Percentiles rank a stretch among this genome's conserved stretches.
phyloP scores from a whole-genome alignment of 2,329 filamentous ascomycete species.

The Penicillium sp. region DNA sequence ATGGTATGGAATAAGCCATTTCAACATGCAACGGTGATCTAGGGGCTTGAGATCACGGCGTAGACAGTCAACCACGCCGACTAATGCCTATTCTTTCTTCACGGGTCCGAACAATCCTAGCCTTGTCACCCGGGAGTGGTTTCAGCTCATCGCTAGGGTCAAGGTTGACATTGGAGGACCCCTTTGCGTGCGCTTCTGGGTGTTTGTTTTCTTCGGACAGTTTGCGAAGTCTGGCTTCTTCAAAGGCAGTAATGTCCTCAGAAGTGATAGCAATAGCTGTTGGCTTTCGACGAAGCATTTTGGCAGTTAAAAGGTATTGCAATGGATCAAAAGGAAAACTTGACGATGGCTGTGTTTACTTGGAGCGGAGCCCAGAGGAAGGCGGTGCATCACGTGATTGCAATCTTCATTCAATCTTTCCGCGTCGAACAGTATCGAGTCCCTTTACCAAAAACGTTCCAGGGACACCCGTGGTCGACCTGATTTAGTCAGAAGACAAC shows the following conservation, averaged over 20 bases:
- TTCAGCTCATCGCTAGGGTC: slow-evolving; percentile 53
- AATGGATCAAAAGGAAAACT: background rate
- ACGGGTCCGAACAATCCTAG: slow-evolving; percentile 46
- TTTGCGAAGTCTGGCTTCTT: slow-evolving; percentile 41
- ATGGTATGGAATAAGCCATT: background rate
- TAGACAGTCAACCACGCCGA: slow-evolving; percentile 22
- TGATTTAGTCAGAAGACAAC: slow-evolving; percentile 6
- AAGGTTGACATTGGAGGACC: slow-evolving; percentile 26
- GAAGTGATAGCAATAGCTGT: slow-evolving; percentile 51
- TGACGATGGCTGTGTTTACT: background rate
- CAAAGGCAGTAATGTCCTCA: slow-evolving; percentile 49
- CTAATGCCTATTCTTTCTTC: slow-evolving; percentile 47
- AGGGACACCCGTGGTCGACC: background rate
- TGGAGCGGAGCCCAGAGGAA: background rate
- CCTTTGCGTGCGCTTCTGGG: slow-evolving; percentile 20
- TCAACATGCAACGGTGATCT: background rate
- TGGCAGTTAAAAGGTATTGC: slow-evolving; percentile 2
- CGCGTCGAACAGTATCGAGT: background rate
- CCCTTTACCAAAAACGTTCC: background rate
- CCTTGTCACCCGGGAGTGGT: slow-evolving; percentile 50
- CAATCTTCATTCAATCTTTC: slow-evolving; percentile 8
- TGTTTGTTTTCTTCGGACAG: slow-evolving; percentile 28
- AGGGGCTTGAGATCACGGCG: background rate
- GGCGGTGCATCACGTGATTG: slow-evolving; percentile 16
- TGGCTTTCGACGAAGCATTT: slow-evolving; percentile 52